Conservation (phyloP, 2,329 filamentous ascomycete genomes). For the Alternaria atra region DNA sequence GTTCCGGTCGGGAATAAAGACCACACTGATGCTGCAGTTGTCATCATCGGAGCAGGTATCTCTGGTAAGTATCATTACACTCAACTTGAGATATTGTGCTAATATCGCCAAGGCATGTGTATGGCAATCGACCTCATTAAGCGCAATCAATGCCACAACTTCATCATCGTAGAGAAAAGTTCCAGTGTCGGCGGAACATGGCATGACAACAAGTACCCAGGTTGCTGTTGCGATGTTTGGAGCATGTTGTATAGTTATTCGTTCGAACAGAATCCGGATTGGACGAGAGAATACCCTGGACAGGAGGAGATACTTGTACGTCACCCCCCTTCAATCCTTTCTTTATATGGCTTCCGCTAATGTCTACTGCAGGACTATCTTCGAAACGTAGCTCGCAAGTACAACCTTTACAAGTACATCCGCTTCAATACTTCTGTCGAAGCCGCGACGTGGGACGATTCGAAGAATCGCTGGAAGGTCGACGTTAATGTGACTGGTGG, state of each 20-base stretch:
- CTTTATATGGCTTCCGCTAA: not conserved
- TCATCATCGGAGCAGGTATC: slow-evolving; percentile 66
- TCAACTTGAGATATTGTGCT: not conserved
- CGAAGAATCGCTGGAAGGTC: slow-evolving; percentile 60
- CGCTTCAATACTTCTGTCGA: slow-evolving; percentile 66
- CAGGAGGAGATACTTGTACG: slow-evolving; percentile 67
- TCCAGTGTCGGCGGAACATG: slow-evolving; percentile 64
- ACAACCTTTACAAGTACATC: slow-evolving; percentile 64
- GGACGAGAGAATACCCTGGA: slow-evolving; percentile 66
- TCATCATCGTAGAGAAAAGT: slow-evolving; percentile 66
- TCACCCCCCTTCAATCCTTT: not conserved
- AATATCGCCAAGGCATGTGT: slow-evolving; percentile 56
- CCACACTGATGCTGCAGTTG: slow-evolving; percentile 62
- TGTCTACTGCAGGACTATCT: slow-evolving; percentile 57
- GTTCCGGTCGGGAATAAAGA: slow-evolving; percentile 60
- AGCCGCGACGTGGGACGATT: slow-evolving; percentile 64
- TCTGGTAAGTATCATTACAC: slow-evolving; percentile 51
- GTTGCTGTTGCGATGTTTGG: slow-evolving; percentile 65
- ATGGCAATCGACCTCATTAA: slow-evolving; percentile 67
- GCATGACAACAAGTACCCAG: slow-evolving; percentile 66
- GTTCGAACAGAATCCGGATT: slow-evolving; percentile 67
- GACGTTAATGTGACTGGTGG: slow-evolving; percentile 58
- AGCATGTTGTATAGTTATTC: slow-evolving; percentile 67
- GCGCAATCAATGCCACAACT: slow-evolving; percentile 61
- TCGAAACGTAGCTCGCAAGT: slow-evolving; percentile 62